phyloP scores from a whole-genome alignment of 176 grass and related monocot genomes.

The Eleusine indica region DNA sequence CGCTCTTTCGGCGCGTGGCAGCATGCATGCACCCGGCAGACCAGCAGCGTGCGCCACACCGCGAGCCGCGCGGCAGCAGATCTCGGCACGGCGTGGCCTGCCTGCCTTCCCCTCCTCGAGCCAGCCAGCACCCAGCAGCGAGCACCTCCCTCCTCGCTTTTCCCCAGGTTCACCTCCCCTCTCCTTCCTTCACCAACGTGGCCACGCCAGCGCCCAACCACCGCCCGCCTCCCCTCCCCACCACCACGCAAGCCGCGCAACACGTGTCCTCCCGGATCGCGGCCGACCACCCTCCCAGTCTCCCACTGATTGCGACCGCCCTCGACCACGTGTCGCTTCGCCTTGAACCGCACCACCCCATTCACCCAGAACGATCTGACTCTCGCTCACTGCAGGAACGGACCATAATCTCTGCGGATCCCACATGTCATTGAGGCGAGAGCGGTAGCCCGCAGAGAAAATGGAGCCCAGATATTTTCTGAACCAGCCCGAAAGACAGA shows the following conservation, averaged over 20 bases:
- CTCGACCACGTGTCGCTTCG: slow-evolving; percentile 37
- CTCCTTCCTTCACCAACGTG: slow-evolving; percentile 35
- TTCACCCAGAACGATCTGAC: accelerated
- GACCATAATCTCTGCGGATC: too few relatives aligned
- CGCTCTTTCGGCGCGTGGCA: slow-evolving; percentile 22
- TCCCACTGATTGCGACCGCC: slow-evolving; percentile 45
- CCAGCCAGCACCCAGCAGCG: too few relatives aligned
- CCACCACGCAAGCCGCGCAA: slow-evolving; percentile 6
- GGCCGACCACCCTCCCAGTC: slow-evolving; percentile 54
- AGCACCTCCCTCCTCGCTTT: slow-evolving; percentile 17
- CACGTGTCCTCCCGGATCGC: slow-evolving; percentile 44
- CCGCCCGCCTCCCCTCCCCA: not conserved
- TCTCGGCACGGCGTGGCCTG: slow-evolving; percentile 13
- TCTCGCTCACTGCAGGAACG: not conserved
- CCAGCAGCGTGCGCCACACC: not conserved
- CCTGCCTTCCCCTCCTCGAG: not conserved
- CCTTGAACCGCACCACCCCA: not conserved
- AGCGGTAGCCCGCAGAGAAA: not conserved
- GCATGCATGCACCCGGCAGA: slow-evolving; percentile 1
- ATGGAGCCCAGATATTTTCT: slow-evolving; percentile 41
- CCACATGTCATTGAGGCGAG: not conserved
- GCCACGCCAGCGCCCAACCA: slow-evolving; percentile 61
- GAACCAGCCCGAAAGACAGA: slow-evolving; percentile 20
- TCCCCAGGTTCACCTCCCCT: slow-evolving; percentile 47
- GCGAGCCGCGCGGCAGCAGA: slow-evolving; percentile 15